phyloP scores from a whole-genome alignment of 2,329 filamentous ascomycete species.

The Trichoderma guizhouense region DNA sequence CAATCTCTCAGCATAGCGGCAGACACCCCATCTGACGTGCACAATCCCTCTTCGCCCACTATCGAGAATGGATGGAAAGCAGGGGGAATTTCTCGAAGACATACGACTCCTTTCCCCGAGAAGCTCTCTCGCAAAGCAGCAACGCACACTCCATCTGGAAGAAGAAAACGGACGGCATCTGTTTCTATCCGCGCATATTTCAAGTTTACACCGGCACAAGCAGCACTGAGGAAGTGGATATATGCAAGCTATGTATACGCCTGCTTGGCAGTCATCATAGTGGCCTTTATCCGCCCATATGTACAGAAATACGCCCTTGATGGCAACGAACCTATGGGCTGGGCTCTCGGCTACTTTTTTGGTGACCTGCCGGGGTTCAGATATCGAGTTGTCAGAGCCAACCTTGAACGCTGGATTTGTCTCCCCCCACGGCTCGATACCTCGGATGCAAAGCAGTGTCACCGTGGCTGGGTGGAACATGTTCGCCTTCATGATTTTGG shows the following conservation, averaged over 20 bases:
- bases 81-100: constrained; percentile 36
- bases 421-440: constrained; percentile 52
- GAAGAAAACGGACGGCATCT: constrained; percentile 63
- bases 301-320: constrained; percentile 65
- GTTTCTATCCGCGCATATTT: constrained; percentile 69
- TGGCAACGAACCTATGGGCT: constrained; percentile 79
- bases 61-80: constrained; percentile 21
- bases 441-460: constrained; percentile 38
- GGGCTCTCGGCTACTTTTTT: constrained; percentile 86
- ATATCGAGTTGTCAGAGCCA: constrained; percentile 64
- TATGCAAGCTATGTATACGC: constrained; percentile 79
- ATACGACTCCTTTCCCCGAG: constrained; percentile 50
- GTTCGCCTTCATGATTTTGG: constrained; percentile 65
- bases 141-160: constrained; percentile 59
- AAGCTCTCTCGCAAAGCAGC: constrained; percentile 37
- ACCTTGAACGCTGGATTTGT: constrained; percentile 71
- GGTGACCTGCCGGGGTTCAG: constrained; percentile 73
- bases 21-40: constrained; percentile 20
- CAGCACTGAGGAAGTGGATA: constrained; percentile 71
- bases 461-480: constrained; percentile 60
- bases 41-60: constrained; percentile 21
- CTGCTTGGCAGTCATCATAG: constrained; percentile 61
- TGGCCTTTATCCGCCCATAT: constrained; percentile 68
- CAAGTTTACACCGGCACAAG: constrained; percentile 75
- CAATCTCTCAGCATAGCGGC: constrained; percentile 29